Evolutionary conservation across 345 rosid genomes (phyloP).

Genomic region (Schrenkiella parvula): DNA sequence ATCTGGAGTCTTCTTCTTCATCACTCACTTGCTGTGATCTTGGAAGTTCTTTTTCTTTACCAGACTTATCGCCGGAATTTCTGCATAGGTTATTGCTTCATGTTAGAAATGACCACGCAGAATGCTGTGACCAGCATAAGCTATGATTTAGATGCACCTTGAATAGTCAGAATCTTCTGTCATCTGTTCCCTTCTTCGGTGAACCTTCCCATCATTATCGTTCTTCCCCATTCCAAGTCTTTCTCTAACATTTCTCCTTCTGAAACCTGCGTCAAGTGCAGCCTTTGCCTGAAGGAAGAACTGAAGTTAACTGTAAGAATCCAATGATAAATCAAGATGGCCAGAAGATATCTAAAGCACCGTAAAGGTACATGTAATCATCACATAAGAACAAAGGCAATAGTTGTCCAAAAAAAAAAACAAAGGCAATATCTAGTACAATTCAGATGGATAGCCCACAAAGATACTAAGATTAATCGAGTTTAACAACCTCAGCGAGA

Average conservation of each 20-base stretch:
- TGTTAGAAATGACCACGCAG: slow-evolving; percentile 14
- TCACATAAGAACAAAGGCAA: not conserved
- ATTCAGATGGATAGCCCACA: not conserved
- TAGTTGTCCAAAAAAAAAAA: no score
- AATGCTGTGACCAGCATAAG: not conserved
- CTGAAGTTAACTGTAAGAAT: not conserved
- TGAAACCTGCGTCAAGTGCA: slow-evolving; percentile 65
- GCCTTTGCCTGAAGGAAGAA: slow-evolving; percentile 66
- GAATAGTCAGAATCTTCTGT: slow-evolving; percentile 62
- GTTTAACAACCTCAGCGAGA: slow-evolving; percentile 65
- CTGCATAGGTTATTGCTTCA: slow-evolving; percentile 29
- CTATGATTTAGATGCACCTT: slow-evolving; percentile 45
- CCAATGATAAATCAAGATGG: not conserved
- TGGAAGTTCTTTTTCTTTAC: slow-evolving; percentile 44
- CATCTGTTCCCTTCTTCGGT: slow-evolving; percentile 51
- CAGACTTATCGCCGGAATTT: slow-evolving; percentile 49
- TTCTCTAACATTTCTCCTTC: slow-evolving; percentile 72
- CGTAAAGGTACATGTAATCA: not conserved
- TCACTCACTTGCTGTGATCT: slow-evolving; percentile 49
- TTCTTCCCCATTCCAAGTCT: slow-evolving; percentile 40
- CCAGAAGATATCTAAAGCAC: not conserved
- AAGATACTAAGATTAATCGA: not conserved
- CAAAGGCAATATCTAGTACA: not conserved
- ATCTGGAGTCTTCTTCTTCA: slow-evolving; percentile 64
- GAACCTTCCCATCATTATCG: slow-evolving; percentile 40